Percentiles rank a stretch among this genome's conserved stretches.
Conservation (phyloP, 495 filamentous ascomycete genomes). For the Filosporella fistucella region DNA sequence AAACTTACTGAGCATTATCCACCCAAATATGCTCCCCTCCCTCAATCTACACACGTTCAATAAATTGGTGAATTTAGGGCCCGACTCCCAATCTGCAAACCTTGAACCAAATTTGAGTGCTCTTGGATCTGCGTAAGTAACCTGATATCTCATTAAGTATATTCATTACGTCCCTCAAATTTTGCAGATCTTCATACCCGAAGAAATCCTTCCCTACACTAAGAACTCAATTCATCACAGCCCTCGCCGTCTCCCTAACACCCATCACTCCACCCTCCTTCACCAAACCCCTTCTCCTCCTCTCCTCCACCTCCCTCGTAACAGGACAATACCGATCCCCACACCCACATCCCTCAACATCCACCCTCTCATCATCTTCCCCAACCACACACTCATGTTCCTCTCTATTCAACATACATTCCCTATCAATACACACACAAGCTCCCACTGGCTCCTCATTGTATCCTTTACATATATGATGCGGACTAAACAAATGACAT, state of each 20-base stretch:
- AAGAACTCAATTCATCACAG: neutral
- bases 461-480: neutral
- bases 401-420: slow-evolving; percentile 1
- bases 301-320: neutral
- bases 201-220: too few relatives aligned
- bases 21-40: too few relatives aligned
- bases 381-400: neutral
- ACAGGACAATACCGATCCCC: neutral
- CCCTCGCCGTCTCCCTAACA: neutral
- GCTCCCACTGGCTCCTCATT: neutral
- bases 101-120: too few relatives aligned
- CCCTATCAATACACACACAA: neutral
- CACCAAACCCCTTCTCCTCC: neutral
- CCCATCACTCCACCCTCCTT: neutral
- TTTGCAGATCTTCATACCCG: too few relatives aligned
- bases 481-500: neutral
- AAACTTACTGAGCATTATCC: too few relatives aligned
- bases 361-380: neutral
- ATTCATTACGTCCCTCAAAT: too few relatives aligned
- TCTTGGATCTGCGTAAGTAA: too few relatives aligned
- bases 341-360: neutral
- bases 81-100: too few relatives aligned
- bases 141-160: too few relatives aligned
- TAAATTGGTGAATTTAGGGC: too few relatives aligned
- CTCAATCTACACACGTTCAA: too few relatives aligned